These are phyloP conservation scores for Pseudopyricularia javanii DNA, from an alignment of 2,329 filamentous ascomycete species.

Conservation along the genomic window DNA sequence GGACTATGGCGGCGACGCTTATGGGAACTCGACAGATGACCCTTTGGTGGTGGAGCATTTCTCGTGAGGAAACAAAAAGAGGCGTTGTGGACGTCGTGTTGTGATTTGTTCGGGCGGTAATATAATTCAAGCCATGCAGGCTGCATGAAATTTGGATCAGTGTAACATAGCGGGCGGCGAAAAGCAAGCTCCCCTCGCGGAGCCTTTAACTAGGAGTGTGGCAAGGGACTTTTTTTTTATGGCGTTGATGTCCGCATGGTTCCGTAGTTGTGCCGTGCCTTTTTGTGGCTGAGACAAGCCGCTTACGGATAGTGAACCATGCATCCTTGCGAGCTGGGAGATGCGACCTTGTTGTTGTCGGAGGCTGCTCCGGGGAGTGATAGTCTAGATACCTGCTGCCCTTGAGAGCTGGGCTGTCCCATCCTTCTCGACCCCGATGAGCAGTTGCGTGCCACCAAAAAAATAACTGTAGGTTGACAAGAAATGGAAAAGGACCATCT, in stretches of 20 bases:
- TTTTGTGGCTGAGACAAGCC: not conserved
- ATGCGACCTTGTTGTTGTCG: too few species aligned
- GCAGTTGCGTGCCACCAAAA: too few species aligned
- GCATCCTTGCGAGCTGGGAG: too few species aligned
- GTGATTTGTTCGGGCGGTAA: too few species aligned
- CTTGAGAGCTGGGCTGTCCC: too few species aligned
- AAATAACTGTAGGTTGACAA: too few species aligned
- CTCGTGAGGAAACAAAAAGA: not conserved
- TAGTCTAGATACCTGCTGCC: too few species aligned
- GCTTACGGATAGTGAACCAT: not conserved
- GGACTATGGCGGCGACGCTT: not conserved
- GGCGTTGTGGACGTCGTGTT: too few species aligned
- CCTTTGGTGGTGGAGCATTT: not conserved
- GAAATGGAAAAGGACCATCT: conserved; percentile 12
- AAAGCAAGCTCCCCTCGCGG: not conserved
- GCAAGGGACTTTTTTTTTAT: not conserved
- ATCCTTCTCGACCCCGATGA: too few species aligned
- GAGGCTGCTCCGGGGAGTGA: too few species aligned
- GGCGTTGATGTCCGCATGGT: not conserved
- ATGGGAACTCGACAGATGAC: not conserved
- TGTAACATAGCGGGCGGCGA: not conserved
- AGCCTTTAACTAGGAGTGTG: not conserved
- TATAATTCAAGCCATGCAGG: too few species aligned
- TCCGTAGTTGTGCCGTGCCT: not conserved
- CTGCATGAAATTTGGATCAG: not conserved